Base-by-base conservation (phyloP, 257 asterid genomes). In the Rhazya stricta region DNA sequence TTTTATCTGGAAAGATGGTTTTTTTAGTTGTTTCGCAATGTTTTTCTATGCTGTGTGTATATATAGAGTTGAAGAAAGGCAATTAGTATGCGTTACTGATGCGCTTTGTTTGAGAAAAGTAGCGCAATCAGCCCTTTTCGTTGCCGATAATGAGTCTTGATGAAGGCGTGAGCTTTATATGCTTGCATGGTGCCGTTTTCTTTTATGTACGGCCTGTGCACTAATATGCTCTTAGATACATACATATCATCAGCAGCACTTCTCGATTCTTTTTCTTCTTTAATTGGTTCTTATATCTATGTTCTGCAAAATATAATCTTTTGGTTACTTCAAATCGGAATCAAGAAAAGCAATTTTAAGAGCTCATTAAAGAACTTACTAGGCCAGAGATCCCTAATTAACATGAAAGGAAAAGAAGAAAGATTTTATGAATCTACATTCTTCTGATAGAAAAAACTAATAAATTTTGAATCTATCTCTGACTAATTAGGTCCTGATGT, bases 131-230 rank as follows among this genome's bases (percentile, higher is more conserved):
- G 50, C 16, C 43, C 46, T 63, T 63, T 36, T 63, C 43, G 45
- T 63, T 63, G 69, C 69, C 69, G 69, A 63, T 63, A 63, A 34
- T 6, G 16, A 63, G 69, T 63, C 45, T 19, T 34, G 69, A 32
- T 34, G 42, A 34, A 34, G 69, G 69, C 69, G 34, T 63, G 69
- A 63, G 69, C 69, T 1, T 5, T 36, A 63, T 63, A 63, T 63
- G 69, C 69, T 63, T 63, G 69, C 69, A 34, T 34, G 45, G 69
- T 63, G 69, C 69, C 43, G 69, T 34, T 63, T 63, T 63, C 69
- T 34, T 63, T 63, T 63, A 2, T 37, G 23, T 63, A 19, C 25
- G 69, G 69, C 69, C 69, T 63, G 69, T 63, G 69, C 69, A 63
- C 69, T 63, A 34, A 34, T 63, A 63, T 34, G 69, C 69, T 63